Percentiles rank a stretch among this genome's conserved stretches.
phyloP scores from a whole-genome alignment of 768 basidiomycete species.

The Leccinum subgranulosum region DNA sequence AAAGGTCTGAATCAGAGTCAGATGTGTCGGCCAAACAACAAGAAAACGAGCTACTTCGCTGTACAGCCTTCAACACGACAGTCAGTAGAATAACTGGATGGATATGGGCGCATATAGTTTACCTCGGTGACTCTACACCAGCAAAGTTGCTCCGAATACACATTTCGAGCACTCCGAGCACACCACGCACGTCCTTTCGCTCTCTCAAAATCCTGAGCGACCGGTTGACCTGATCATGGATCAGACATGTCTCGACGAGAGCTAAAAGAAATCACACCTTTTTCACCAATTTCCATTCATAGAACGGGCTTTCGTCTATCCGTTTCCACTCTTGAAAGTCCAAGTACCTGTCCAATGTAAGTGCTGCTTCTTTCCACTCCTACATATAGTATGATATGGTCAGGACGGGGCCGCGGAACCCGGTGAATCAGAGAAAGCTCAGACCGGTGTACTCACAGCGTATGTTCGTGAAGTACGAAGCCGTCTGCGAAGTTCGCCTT shows the following conservation, averaged over 20 bases:
- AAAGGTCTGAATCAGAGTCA: slow-evolving; percentile 62
- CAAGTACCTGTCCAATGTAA: slow-evolving; percentile 74
- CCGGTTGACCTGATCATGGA: slow-evolving; percentile 55
- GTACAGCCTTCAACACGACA: slow-evolving; percentile 59
- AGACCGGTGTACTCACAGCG: slow-evolving; percentile 41
- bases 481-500: slow-evolving; percentile 71
- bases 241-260: background rate
- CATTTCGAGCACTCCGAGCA: slow-evolving; percentile 87
- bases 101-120: background rate
- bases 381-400: slow-evolving; percentile 21
- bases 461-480: slow-evolving; percentile 75
- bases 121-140: slow-evolving; percentile 84
- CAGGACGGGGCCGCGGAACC: background rate
- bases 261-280: slow-evolving; percentile 44
- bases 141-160: slow-evolving; percentile 92
- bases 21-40: slow-evolving; percentile 2
- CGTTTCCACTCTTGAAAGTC: slow-evolving; percentile 90
- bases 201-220: slow-evolving; percentile 71
- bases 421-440: background rate
- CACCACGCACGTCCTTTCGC: slow-evolving; percentile 77
- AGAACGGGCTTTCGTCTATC: slow-evolving; percentile 82
- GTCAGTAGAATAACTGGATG: slow-evolving; percentile 3
- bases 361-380: slow-evolving; percentile 88
- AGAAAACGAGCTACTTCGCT: slow-evolving; percentile 57
- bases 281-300: slow-evolving; percentile 85